Evolutionary conservation across 1,284 basidiomycete species (phyloP).

Genomic region (Trametes pubescens): DNA sequence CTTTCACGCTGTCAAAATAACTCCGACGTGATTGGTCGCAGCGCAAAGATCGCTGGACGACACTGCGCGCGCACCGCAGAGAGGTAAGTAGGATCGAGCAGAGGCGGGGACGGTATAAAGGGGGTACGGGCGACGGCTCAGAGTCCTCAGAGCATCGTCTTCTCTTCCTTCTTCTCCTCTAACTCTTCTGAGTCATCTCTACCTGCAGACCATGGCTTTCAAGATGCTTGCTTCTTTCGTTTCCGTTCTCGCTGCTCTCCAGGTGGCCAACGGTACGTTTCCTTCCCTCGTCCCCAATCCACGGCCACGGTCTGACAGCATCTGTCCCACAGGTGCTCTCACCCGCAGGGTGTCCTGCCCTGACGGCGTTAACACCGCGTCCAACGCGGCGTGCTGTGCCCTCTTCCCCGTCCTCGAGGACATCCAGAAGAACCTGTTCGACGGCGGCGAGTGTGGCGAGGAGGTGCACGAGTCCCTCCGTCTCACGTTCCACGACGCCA

Average conservation of each 20-base stretch:
- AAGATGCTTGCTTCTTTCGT: slow-evolving; percentile 21
- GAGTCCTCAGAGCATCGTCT: slow-evolving; percentile 15
- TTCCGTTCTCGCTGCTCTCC: slow-evolving; percentile 21
- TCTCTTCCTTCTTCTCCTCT: not conserved
- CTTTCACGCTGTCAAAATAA: slow-evolving; percentile 13
- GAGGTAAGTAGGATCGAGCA: not conserved
- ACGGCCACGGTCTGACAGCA: not conserved
- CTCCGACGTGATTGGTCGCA: slow-evolving; percentile 20
- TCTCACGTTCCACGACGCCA: slow-evolving; percentile 42
- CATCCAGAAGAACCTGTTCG: slow-evolving; percentile 47
- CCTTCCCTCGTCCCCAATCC: not conserved
- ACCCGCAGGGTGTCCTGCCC: slow-evolving; percentile 34
- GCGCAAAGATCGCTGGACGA: not conserved
- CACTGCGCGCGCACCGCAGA: not conserved
- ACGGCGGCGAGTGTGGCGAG: slow-evolving; percentile 36
- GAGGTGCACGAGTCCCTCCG: slow-evolving; percentile 40
- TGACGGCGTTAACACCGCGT: slow-evolving; percentile 37
- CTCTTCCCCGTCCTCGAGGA: slow-evolving; percentile 47
- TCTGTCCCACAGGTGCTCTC: slow-evolving; percentile 26
- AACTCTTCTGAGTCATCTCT: slow-evolving; percentile 4
- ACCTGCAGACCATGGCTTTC: slow-evolving; percentile 20
- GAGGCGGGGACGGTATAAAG: slow-evolving; percentile 17
- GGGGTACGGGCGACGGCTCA: not conserved
- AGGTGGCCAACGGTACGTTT: slow-evolving; percentile 20
- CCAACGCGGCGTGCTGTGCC: slow-evolving; percentile 48